phyloP scores from a whole-genome alignment of 139 green algal genomes.

The Chlorella vulgaris region DNA sequence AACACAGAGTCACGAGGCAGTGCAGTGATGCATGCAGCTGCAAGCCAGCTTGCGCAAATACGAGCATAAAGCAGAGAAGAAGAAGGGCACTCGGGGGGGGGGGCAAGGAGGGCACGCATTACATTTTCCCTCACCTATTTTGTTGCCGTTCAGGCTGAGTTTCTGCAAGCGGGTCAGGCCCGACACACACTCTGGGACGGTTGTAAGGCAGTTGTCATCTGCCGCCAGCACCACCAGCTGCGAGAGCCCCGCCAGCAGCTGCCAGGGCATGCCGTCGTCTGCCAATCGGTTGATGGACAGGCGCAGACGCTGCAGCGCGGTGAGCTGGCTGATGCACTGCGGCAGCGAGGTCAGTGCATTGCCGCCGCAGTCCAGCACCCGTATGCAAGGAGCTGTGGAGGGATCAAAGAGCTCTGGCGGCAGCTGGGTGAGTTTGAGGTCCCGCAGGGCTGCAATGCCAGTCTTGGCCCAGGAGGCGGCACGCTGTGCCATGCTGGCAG shows the following conservation, averaged over 20 bases:
- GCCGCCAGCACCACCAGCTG: constrained; percentile 38
- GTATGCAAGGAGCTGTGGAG: not conserved
- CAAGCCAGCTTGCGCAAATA: not conserved
- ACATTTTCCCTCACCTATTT: constrained; percentile 23
- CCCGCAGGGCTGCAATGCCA: constrained; percentile 60
- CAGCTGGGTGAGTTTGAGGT: constrained; percentile 49
- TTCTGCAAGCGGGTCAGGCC: constrained; percentile 23
- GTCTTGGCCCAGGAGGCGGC: constrained; percentile 58
- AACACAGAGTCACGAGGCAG: too few species aligned
- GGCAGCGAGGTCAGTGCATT: constrained; percentile 53
- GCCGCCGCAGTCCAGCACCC: constrained; percentile 50
- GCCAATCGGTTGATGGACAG: constrained; percentile 52
- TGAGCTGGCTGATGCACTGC: constrained; percentile 26
- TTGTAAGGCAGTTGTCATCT: constrained; percentile 44
- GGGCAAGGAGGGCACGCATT: not conserved
- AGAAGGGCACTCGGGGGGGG: too few species aligned
- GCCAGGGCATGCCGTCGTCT: constrained; percentile 43
- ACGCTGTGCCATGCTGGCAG: constrained; percentile 42
- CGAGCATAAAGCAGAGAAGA: too few species aligned
- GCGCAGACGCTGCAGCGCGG: constrained; percentile 47
- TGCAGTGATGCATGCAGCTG: too few species aligned
- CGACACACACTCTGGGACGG: constrained; percentile 21
- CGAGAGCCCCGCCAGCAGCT: constrained; percentile 26
- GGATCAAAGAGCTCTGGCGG: constrained; percentile 32
- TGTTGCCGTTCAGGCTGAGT: constrained; percentile 52